Conservation (phyloP, 306 rosid species). For the Citrullus mucosospermus region DNA sequence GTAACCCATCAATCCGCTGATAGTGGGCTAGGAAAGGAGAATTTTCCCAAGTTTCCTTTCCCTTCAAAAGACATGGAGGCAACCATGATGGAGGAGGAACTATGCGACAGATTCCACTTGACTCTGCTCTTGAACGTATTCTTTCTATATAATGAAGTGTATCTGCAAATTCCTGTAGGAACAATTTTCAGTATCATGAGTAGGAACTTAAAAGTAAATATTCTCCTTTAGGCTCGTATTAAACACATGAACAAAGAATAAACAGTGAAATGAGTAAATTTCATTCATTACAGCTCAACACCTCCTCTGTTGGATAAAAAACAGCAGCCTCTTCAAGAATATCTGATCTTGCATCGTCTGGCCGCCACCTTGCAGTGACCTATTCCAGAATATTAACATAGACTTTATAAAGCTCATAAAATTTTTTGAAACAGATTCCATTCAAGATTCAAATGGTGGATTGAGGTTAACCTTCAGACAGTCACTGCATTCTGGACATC, state of each 20-base stretch:
- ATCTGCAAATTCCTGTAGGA: slow-evolving; percentile 71
- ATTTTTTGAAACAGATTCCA: slow-evolving; percentile 2
- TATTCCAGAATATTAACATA: slow-evolving; percentile 22
- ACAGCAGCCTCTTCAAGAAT: slow-evolving; percentile 45
- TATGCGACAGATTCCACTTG: slow-evolving; percentile 77
- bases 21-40: slow-evolving; percentile 35
- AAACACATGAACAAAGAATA: slow-evolving; percentile 8
- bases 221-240: background rate
- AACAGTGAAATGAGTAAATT: slow-evolving; percentile 2
- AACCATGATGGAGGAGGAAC: slow-evolving; percentile 70
- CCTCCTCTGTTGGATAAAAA: slow-evolving; percentile 83
- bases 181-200: background rate
- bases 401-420: slow-evolving; percentile 8
- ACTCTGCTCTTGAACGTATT: slow-evolving; percentile 44
- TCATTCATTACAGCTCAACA: slow-evolving; percentile 16
- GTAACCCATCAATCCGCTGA: slow-evolving; percentile 62
- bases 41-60: slow-evolving; percentile 34
- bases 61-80: slow-evolving; percentile 34
- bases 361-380: slow-evolving; percentile 81
- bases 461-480: slow-evolving; percentile 40
- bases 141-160: slow-evolving; percentile 49
- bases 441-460: slow-evolving; percentile 3
- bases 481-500: slow-evolving; percentile 52
- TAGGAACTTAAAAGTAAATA: background rate
- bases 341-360: slow-evolving; percentile 49